These are phyloP conservation scores for Nevesoporus exiguus DNA, from an alignment of 768 basidiomycete genomes.

Conservation along the genomic window DNA sequence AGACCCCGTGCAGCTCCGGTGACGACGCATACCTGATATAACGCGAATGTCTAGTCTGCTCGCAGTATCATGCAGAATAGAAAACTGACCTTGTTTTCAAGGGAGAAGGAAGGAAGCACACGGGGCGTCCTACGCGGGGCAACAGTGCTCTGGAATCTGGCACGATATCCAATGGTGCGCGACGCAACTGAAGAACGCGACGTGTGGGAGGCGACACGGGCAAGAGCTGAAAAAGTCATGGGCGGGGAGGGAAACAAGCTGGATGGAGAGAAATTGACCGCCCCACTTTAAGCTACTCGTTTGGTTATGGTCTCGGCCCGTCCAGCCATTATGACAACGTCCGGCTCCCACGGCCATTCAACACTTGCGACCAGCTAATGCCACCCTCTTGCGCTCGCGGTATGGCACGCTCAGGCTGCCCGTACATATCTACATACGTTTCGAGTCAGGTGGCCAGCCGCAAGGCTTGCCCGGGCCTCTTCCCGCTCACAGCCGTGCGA, in stretches of 20 bases:
- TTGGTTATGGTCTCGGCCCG: not conserved
- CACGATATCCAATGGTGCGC: slow-evolving; percentile 6
- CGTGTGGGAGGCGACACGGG: slow-evolving; percentile 18
- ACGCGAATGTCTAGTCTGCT: not conserved
- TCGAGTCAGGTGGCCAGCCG: too few relatives aligned
- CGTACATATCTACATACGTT: too few relatives aligned
- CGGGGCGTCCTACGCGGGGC: slow-evolving; percentile 32
- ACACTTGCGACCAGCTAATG: too few relatives aligned
- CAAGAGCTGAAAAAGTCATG: slow-evolving; percentile 31
- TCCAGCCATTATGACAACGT: not conserved
- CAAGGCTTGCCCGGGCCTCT: too few relatives aligned
- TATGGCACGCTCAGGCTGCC: too few relatives aligned
- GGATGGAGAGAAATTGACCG: slow-evolving; percentile 13
- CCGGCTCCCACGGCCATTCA: not conserved
- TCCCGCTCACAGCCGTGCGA: too few relatives aligned
- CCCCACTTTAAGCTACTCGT: slow-evolving; percentile 19
- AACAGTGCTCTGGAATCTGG: slow-evolving; percentile 29
- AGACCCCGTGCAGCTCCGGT: slow-evolving; percentile 93
- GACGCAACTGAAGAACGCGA: slow-evolving; percentile 13
- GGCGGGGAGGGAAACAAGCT: slow-evolving; percentile 11
- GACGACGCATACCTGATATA: slow-evolving; percentile 74
- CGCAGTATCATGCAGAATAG: not conserved
- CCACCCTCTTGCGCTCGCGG: too few relatives aligned
- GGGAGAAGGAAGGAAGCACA: slow-evolving; percentile 72
- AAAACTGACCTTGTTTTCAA: slow-evolving; percentile 63